phyloP scores from a whole-genome alignment of 371 early-diverging fungal genomes.

The Rhizopus sp. region DNA sequence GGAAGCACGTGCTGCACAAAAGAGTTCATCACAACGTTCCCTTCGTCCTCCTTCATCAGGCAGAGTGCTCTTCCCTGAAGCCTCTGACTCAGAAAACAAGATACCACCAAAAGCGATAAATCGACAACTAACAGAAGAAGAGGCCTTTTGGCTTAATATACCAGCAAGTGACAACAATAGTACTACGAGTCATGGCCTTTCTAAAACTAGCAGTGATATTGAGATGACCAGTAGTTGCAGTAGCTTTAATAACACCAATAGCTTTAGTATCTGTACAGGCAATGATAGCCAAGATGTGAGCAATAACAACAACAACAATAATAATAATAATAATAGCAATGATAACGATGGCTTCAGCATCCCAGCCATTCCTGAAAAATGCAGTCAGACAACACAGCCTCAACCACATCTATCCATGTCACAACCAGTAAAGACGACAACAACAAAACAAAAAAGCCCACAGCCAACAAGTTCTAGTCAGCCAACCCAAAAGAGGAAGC shows the following conservation, averaged over 20 bases:
- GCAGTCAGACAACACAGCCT: too few relatives aligned
- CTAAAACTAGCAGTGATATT: background rate
- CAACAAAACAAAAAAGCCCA: background rate
- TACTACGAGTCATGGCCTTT: too few relatives aligned
- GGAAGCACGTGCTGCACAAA: background rate
- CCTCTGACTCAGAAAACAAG: too few relatives aligned
- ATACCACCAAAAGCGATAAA: too few relatives aligned
- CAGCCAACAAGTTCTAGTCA: background rate
- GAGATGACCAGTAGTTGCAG: background rate
- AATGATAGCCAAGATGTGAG: too few relatives aligned
- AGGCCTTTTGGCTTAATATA: too few relatives aligned
- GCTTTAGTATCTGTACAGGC: background rate
- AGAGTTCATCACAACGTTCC: background rate
- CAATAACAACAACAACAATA: background rate
- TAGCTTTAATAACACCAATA: background rate
- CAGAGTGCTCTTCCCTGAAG: background rate
- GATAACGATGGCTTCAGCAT: background rate
- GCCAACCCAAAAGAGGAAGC: background rate
- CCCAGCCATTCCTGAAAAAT: background rate
- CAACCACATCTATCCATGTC: background rate
- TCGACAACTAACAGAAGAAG: too few relatives aligned
- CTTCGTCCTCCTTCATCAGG: background rate
- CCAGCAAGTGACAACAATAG: too few relatives aligned
- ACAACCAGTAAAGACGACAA: background rate
- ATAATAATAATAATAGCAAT: background rate